Base-by-base conservation (phyloP, 192 early-diverging fungal species). In the Backusella tarrabulga region DNA sequence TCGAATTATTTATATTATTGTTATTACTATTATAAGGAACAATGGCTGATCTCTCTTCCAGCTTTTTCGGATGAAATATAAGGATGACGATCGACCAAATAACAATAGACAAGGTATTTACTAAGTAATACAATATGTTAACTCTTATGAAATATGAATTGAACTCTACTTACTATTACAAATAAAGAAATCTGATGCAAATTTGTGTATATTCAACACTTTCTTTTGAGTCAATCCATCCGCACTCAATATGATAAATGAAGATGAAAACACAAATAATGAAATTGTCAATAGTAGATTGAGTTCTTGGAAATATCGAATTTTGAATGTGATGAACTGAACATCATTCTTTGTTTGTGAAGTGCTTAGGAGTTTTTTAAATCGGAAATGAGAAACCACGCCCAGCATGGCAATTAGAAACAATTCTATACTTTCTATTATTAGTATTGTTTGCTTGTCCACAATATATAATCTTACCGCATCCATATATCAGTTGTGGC, bases 131-230 rank as follows among this genome's bases (percentile, higher is more conserved):
- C 3, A 17, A 44, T 23, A 76, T 3, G 29, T 44, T 40, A 76
- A 72, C 2, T n/a, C 5, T 9, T 26, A 36, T 67, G 9, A 32
- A 56, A 70, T 32, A 72, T 68, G 34, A 17, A 44, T 17, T 17
- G 15, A 44, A 0, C 42, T 15, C 42, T 17, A 67, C 79, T 83
- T 80, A 79, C 77, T 75, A 71, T 79, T 77, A 50, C 82, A 80
- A 67, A 83, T 83, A 40, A 83, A 60, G 12, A 83, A 73, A 71
- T 83, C 82, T 2, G 82, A 50, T 19, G 76, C 52, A 63, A 83
- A 80, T 36, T 79, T 83, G 70, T 79, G 54, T 29, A 15, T 7
- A 67, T 75, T 83, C 3, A 74, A 52, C 14, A 38, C 35, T 54
- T 77, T 74, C 66, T 74, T 77, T 14, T 42, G 36, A 12, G 78